Conservation (phyloP, 176 grass and related monocot species). For the Tuctoria greenei region DNA sequence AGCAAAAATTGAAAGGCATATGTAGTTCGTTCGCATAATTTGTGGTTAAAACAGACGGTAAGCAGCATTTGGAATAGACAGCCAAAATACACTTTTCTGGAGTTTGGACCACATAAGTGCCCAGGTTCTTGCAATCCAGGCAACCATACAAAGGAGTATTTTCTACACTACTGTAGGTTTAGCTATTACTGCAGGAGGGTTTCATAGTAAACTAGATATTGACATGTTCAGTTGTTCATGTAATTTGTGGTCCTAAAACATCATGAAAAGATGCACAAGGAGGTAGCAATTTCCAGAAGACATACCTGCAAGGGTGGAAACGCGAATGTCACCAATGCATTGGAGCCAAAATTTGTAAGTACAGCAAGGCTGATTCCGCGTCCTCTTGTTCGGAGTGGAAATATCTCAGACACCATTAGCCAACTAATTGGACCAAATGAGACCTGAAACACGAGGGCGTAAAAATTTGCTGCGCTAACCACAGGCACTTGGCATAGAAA, state of each 20-base stretch:
- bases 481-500: slow-evolving; percentile 14
- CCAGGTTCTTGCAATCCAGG: neutral
- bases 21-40: neutral
- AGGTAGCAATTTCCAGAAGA: neutral
- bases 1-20: neutral
- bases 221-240: neutral
- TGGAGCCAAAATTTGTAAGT: slow-evolving; percentile 79
- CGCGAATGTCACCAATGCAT: slow-evolving; percentile 84
- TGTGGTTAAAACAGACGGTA: neutral
- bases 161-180: neutral
- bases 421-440: slow-evolving; percentile 97
- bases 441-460: slow-evolving; percentile 52
- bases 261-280: neutral
- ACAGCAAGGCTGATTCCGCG: slow-evolving; percentile 94
- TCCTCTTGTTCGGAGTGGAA: slow-evolving; percentile 91
- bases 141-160: neutral
- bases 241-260: slow-evolving; percentile 2
- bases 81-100: neutral
- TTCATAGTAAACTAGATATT: neutral
- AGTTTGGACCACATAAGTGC: neutral
- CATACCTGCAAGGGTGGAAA: slow-evolving; percentile 84
- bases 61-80: neutral
- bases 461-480: slow-evolving; percentile 15
- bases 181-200: neutral
- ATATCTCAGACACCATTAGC: slow-evolving; percentile 99